phyloP scores from a whole-genome alignment of 192 early-diverging fungal genomes.

The Coemansia reversa region DNA sequence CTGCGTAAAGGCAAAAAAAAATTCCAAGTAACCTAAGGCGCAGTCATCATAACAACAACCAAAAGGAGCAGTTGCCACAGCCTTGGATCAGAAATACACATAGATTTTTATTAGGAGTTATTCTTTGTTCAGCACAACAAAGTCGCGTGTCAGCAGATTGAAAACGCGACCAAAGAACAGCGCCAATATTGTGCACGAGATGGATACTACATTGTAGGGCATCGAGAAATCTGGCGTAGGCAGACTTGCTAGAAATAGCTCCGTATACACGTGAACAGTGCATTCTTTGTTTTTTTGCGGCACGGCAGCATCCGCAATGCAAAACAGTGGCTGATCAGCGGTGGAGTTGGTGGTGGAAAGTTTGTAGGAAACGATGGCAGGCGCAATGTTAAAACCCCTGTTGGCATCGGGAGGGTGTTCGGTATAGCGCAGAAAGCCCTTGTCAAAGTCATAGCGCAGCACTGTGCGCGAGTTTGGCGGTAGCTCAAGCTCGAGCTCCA shows the following conservation, averaged over 20 bases:
- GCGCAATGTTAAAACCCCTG: constrained; percentile 90
- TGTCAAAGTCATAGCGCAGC: constrained; percentile 82
- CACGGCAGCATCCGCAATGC: constrained; percentile 17
- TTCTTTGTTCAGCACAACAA: constrained; percentile 40
- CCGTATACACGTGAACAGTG: constrained; percentile 70
- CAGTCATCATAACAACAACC: no score
- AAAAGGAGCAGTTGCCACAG: background rate
- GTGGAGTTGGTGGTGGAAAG: constrained; percentile 19
- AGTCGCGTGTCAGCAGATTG: constrained; percentile 73
- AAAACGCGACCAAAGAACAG: constrained; percentile 95
- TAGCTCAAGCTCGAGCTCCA: constrained; percentile 70
- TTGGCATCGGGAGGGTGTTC: constrained; percentile 97
- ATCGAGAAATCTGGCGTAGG: constrained; percentile 98
- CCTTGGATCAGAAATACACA: constrained; percentile 88
- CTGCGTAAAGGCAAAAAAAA: no score
- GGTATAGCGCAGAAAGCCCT: constrained; percentile 89
- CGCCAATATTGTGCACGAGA: constrained; percentile 93
- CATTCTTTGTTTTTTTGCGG: constrained; percentile 7
- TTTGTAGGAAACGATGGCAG: constrained; percentile 59
- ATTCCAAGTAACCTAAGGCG: no score
- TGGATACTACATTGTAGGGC: constrained; percentile 99
- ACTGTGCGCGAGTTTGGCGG: constrained; percentile 69
- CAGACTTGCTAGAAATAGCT: constrained; percentile 81
- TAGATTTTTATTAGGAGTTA: constrained; percentile 52
- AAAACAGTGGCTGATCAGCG: constrained; percentile 13